Evolutionary conservation across 345 rosid species (phyloP).

Genomic region (Brassica juncea): DNA sequence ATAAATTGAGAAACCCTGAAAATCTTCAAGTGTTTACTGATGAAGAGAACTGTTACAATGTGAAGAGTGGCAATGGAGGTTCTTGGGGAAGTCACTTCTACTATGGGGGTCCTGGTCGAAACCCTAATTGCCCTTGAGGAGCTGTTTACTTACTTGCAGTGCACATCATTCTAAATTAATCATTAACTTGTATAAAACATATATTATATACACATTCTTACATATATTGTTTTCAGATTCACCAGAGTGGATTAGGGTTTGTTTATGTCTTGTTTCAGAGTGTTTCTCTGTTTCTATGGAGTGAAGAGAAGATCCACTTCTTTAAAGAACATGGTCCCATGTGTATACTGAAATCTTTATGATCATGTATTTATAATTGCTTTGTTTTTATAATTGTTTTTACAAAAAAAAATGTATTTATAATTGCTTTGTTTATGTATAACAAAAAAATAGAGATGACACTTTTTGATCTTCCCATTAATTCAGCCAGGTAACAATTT

Average conservation of each 20-base stretch:
- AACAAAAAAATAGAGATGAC: too few relatives aligned
- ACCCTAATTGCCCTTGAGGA: slow-evolving; percentile 60
- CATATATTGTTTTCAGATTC: slow-evolving; percentile 21
- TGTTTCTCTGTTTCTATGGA: slow-evolving; percentile 24
- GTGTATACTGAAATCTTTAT: slow-evolving; percentile 33
- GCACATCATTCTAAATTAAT: slow-evolving; percentile 29
- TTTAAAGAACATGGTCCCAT: slow-evolving; percentile 41
- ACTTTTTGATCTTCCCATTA: slow-evolving; percentile 24
- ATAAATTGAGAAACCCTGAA: slow-evolving; percentile 57
- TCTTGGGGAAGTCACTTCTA: slow-evolving; percentile 71
- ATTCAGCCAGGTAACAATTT: slow-evolving; percentile 6
- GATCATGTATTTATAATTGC: slow-evolving; percentile 21
- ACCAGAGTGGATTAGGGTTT: slow-evolving; percentile 24
- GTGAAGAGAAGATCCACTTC: slow-evolving; percentile 17
- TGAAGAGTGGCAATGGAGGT: slow-evolving; percentile 52
- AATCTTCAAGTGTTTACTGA: slow-evolving; percentile 59
- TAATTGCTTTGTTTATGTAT: slow-evolving; percentile 16
- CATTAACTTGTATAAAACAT: slow-evolving; percentile 39
- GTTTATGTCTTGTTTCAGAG: background rate
- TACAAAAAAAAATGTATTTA: slow-evolving; percentile 2
- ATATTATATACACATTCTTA: slow-evolving; percentile 33
- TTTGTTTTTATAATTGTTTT: slow-evolving; percentile 2
- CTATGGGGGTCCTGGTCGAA: slow-evolving; percentile 76
- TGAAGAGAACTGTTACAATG: slow-evolving; percentile 68
- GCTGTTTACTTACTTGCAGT: slow-evolving; percentile 10